Percentiles rank a stretch among this genome's conserved stretches.
Evolutionary conservation across 805 yeast genomes (phyloP).

Genomic region (Zygotorulaspora florentina): DNA sequence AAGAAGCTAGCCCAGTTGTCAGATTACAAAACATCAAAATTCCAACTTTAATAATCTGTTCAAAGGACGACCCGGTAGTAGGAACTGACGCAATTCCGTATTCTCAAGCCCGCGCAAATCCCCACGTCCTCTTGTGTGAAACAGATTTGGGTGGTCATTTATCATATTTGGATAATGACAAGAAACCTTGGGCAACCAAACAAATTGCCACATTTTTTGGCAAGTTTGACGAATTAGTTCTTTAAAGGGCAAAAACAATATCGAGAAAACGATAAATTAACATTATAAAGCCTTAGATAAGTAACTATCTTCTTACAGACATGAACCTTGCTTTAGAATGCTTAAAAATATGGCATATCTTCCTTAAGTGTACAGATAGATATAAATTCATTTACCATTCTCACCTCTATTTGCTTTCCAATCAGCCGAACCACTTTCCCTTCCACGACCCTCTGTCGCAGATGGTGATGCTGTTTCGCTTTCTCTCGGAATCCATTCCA

Average conservation of each 20-base stretch:
- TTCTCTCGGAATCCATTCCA: constrained; percentile 24
- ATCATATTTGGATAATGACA: constrained; percentile 44
- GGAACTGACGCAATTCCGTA: constrained; percentile 49
- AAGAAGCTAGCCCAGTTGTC: constrained; percentile 59
- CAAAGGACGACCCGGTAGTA: constrained; percentile 63
- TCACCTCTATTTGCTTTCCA: constrained; percentile 86
- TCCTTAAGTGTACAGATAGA: neutral
- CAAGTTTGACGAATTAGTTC: constrained; percentile 37
- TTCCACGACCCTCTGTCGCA: constrained; percentile 25
- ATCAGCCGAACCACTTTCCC: constrained; percentile 70
- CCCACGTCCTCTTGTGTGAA: constrained; percentile 52
- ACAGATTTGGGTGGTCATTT: constrained; percentile 72
- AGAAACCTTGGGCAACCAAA: constrained; percentile 46
- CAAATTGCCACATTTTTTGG: constrained; percentile 40
- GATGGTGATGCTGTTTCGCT: neutral
- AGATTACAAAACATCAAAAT: constrained; percentile 53
- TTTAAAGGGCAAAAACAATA: constrained; percentile 3
- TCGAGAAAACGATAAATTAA: neutral
- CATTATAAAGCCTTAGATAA: too few species aligned
- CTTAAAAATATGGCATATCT: neutral
- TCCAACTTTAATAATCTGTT: constrained; percentile 57
- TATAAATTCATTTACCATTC: constrained; percentile 41
- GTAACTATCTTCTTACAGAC: neutral
- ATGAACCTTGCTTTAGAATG: constrained; percentile 2
- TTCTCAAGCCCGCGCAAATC: constrained; percentile 48